Evolutionary conservation across 345 rosid species (phyloP).

Genomic region (Dipteronia dyeriana): DNA sequence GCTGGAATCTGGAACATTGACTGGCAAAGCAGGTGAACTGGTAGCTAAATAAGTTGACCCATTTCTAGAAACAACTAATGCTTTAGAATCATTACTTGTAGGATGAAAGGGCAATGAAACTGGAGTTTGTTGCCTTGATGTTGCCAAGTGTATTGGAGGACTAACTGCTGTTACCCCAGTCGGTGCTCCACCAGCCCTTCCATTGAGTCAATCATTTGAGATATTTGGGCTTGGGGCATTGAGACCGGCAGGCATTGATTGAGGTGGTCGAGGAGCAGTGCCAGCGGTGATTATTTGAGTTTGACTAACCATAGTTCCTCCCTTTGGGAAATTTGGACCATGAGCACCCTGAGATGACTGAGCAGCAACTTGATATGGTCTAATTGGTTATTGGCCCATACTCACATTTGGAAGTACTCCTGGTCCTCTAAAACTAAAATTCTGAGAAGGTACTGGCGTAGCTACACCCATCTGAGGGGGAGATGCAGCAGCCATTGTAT

Average conservation of each 20-base stretch:
- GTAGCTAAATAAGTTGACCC: constrained; percentile 49
- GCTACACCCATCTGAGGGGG: constrained; percentile 36
- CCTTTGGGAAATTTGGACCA: constrained; percentile 53
- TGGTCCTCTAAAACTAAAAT: constrained; percentile 61
- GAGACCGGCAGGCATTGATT: constrained; percentile 38
- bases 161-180: constrained; percentile 47
- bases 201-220: constrained; percentile 58
- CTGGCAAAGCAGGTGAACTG: constrained; percentile 41
- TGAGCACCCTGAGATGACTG: constrained; percentile 46
- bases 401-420: constrained; percentile 54
- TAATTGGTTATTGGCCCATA: constrained; percentile 46
- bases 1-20: constrained; percentile 48
- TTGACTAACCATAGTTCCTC: constrained; percentile 45
- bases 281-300: constrained; percentile 39
- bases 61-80: constrained; percentile 62
- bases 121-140: constrained; percentile 42
- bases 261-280: constrained; percentile 45
- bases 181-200: constrained; percentile 44
- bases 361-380: constrained; percentile 57
- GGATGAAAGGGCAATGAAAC: constrained; percentile 40
- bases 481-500: constrained; percentile 37
- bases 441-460: constrained; percentile 42
- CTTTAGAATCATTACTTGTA: constrained; percentile 44
- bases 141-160: constrained; percentile 39
- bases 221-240: constrained; percentile 43